Base-by-base conservation (phyloP, 257 asterid genomes). In the Ajuga chamaepitys region DNA sequence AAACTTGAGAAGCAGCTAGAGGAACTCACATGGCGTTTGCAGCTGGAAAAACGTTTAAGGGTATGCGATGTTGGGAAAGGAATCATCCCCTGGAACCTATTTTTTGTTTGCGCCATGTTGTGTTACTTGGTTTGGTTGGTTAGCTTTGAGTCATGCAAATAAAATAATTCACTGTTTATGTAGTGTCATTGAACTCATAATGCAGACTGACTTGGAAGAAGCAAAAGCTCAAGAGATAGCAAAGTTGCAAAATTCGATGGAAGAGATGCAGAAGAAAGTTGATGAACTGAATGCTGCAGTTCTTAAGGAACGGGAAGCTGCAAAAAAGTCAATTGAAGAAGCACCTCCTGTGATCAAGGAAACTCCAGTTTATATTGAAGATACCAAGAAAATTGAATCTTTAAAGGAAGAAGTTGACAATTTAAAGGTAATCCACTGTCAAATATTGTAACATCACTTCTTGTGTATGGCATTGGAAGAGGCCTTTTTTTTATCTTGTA, bases 21-120 rank as follows among this genome's bases (percentile, higher is more conserved):
- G 86, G 99, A 93, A 57, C 94, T 89, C 59, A 89, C 96, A 5
- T 89, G 96, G 97, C 95, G 97, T 59, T 77, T 93, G 80, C 97
- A 93, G 71, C 94, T 93, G 62, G 99, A 89, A 82, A 93, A 89
- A 68, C 97, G 99, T 64, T 63, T 89, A 69, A 86, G 96, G 86
- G 97, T 93, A 79, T 55, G 68, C 78, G 66, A 25, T 56, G 21
- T 66, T 62, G 60, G 32, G 57, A 18, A 41, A 66, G 71, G 55
- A 57, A 53, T 40, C 58, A 65, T 42, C 62, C 38, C 44, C 48
- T 60, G 21, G 8, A 55, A 18, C 24, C 13, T 66, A 17, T 51
- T 25, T 50, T 35, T 12, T 53, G 68, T 55, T 69, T 62, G 21
- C 41, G 45, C 56, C 50, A 24, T 35, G 38, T 62, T 71, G 21